Evolutionary conservation across 1,139 yeast species (phyloP).

Genomic region (Chernovozyma aurita): DNA sequence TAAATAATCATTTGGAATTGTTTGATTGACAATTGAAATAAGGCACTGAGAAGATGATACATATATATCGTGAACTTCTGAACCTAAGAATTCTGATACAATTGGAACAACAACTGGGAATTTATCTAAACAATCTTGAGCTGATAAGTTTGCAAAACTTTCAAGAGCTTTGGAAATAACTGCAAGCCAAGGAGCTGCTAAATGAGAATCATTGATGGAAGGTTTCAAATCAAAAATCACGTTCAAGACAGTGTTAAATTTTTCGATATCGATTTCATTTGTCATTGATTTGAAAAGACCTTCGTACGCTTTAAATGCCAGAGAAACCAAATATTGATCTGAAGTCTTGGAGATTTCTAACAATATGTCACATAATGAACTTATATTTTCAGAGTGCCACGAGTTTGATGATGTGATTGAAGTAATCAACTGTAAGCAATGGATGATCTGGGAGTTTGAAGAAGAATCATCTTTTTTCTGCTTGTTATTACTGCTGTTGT

Average conservation of each 20-base stretch:
- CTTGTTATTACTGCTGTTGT: slow-evolving; percentile 25
- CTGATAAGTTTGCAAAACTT: slow-evolving; percentile 59
- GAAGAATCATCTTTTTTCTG: slow-evolving; percentile 41
- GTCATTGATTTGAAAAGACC: slow-evolving; percentile 76
- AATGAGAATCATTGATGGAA: slow-evolving; percentile 71
- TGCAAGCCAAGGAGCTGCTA: slow-evolving; percentile 94
- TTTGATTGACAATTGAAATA: slow-evolving; percentile 66
- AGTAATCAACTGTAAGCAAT: slow-evolving; percentile 68
- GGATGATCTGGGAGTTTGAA: slow-evolving; percentile 58
- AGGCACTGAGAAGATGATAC: slow-evolving; percentile 83
- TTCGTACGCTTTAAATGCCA: slow-evolving; percentile 84
- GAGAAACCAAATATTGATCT: slow-evolving; percentile 76
- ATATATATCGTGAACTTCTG: slow-evolving; percentile 66
- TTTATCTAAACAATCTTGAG: slow-evolving; percentile 51
- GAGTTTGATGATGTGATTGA: slow-evolving; percentile 68
- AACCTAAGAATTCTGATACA: slow-evolving; percentile 57
- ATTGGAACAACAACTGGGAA: slow-evolving; percentile 55
- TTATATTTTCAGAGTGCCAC: slow-evolving; percentile 75
- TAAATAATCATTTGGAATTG: slow-evolving; percentile 57
- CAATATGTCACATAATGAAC: slow-evolving; percentile 69
- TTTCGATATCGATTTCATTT: slow-evolving; percentile 57
- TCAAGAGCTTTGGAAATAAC: slow-evolving; percentile 85
- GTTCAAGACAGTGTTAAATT: slow-evolving; percentile 60
- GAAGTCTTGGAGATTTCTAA: slow-evolving; percentile 75
- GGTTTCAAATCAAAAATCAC: slow-evolving; percentile 80